A percentile compares a stretch with the other conserved stretches of the same genome.
phyloP scores from a whole-genome alignment of 1,284 basidiomycete species.

The Ustilago loliicola region DNA sequence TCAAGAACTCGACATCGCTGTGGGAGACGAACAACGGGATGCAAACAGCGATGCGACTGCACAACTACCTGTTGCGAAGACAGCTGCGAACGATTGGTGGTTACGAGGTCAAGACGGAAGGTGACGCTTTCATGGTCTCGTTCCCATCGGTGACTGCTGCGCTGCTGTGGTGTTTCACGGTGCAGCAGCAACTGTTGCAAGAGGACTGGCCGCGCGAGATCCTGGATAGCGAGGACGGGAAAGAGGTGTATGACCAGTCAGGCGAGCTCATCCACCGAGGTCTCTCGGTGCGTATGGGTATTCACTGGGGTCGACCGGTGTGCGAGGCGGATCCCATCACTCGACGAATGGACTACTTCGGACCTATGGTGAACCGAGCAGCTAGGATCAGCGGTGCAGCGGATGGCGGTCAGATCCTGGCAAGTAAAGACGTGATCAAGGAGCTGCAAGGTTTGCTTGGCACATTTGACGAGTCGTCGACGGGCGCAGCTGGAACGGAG shows the following conservation, averaged over 20 bases:
- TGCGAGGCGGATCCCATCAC: constrained; percentile 96
- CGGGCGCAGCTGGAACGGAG: constrained; percentile 13
- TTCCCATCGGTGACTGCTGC: constrained; percentile 91
- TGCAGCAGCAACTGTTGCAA: constrained; percentile 87
- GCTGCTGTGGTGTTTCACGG: constrained; percentile 89
- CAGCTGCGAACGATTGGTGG: constrained; percentile 92
- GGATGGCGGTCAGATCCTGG: constrained; percentile 94
- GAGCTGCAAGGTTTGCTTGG: constrained; percentile 63
- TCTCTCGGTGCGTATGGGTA: constrained; percentile 95
- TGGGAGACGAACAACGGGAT: constrained; percentile 98
- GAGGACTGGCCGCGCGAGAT: constrained; percentile 95
- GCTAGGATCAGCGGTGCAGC: constrained; percentile 87
- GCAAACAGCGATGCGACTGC: constrained; percentile 92
- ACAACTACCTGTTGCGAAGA: constrained; percentile 88
- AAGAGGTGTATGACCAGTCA: constrained; percentile 80
- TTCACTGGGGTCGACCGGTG: constrained; percentile 91
- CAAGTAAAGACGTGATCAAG: constrained; percentile 82
- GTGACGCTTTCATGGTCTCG: constrained; percentile 98
- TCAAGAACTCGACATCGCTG: constrained; percentile 93
- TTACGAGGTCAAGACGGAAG: constrained; percentile 99
- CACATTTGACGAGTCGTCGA: constrained; percentile 50
- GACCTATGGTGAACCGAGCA: constrained; percentile 74
- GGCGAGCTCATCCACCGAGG: constrained; percentile 86
- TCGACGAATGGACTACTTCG: constrained; percentile 85
- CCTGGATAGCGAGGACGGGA: constrained; percentile 90